Evolutionary conservation across 352 stramenopile species (phyloP).

Genomic region (Phytophthora sojae): DNA sequence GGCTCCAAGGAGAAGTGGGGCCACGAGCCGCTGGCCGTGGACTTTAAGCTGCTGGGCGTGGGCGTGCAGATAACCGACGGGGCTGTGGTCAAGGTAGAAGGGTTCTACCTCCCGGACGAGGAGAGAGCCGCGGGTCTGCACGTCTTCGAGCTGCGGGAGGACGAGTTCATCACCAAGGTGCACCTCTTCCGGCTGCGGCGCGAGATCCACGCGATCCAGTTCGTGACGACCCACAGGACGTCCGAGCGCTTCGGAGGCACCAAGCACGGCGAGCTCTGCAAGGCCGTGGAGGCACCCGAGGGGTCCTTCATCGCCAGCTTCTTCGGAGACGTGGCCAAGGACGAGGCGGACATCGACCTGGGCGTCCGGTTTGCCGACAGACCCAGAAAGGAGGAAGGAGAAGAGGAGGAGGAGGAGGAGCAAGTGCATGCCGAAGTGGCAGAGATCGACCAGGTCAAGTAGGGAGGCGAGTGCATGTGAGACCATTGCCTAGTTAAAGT

Average conservation of each 20-base stretch:
- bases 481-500: not conserved
- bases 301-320: constrained; percentile 38
- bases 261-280: constrained; percentile 39
- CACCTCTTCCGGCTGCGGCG: constrained; percentile 36
- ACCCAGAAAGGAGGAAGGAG: not conserved
- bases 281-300: constrained; percentile 37
- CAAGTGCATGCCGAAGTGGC: constrained; percentile 24
- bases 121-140: not conserved
- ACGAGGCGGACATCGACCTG: constrained; percentile 33
- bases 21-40: constrained; percentile 14
- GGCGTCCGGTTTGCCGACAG: constrained; percentile 32
- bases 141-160: constrained; percentile 16
- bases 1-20: constrained; percentile 35
- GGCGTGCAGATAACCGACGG: constrained; percentile 24
- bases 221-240: constrained; percentile 33
- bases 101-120: constrained; percentile 12
- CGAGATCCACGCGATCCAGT: constrained; percentile 41
- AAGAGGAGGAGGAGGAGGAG: not conserved
- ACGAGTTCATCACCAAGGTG: constrained; percentile 38
- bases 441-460: constrained; percentile 43
- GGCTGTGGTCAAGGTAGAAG: constrained; percentile 29
- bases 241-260: constrained; percentile 32
- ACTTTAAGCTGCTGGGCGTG: constrained; percentile 27
- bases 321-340: constrained; percentile 31
- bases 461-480: not conserved